These are phyloP conservation scores for Suhomyces wounanorum DNA, from an alignment of 1,139 yeast genomes.

Conservation along the genomic window DNA sequence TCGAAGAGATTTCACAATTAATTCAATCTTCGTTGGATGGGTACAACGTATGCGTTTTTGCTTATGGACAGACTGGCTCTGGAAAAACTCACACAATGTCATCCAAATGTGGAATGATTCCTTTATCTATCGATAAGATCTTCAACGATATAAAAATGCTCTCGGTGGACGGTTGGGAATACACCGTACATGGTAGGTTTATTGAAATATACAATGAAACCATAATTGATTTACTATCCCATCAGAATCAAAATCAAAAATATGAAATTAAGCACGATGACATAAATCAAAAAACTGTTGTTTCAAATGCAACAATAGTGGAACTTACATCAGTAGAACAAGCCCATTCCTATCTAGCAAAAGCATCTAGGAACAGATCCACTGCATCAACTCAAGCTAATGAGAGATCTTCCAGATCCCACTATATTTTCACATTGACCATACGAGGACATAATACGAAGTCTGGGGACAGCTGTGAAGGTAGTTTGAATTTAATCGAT, in stretches of 20 bases:
- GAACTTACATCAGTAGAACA: slow-evolving; percentile 49
- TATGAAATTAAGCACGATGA: slow-evolving; percentile 79
- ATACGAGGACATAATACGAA: slow-evolving; percentile 55
- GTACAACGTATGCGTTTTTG: slow-evolving; percentile 87
- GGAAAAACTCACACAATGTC: slow-evolving; percentile 96
- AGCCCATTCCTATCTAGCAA: slow-evolving; percentile 52
- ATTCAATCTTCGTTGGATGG: slow-evolving; percentile 93
- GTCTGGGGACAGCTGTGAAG: slow-evolving; percentile 55
- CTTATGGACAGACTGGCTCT: slow-evolving; percentile 97
- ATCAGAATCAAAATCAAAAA: slow-evolving; percentile 31
- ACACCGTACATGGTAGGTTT: slow-evolving; percentile 70
- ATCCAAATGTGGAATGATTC: slow-evolving; percentile 75
- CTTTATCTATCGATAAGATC: slow-evolving; percentile 72
- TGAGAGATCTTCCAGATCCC: slow-evolving; percentile 71
- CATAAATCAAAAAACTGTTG: slow-evolving; percentile 48
- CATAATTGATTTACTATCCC: slow-evolving; percentile 65
- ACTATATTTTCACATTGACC: slow-evolving; percentile 69
- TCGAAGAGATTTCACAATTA: slow-evolving; percentile 82
- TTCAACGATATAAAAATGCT: slow-evolving; percentile 59
- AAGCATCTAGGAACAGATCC: slow-evolving; percentile 63
- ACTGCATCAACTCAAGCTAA: slow-evolving; percentile 85
- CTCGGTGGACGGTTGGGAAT: slow-evolving; percentile 64
- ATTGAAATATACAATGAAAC: slow-evolving; percentile 88
- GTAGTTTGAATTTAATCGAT: slow-evolving; percentile 75
- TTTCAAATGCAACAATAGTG: slow-evolving; percentile 61